Percentiles rank a stretch among this genome's conserved stretches.
Conservation (phyloP, 2,329 filamentous ascomycete species). For the Alternaria gaisen region DNA sequence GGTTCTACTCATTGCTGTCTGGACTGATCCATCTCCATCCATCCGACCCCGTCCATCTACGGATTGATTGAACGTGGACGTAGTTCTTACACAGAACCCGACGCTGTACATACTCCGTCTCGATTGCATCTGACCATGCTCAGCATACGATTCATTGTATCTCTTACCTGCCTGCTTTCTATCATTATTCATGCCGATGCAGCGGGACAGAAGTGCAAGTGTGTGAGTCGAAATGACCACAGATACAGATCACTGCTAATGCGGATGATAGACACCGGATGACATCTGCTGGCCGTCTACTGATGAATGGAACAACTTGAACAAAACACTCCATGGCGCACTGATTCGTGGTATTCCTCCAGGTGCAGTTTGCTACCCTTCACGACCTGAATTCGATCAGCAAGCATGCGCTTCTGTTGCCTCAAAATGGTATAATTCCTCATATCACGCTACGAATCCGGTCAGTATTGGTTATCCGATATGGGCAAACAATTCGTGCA, state of each 20-base stretch:
- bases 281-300: constrained; percentile 33
- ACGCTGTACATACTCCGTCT: neutral
- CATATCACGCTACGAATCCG: constrained; percentile 36
- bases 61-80: neutral
- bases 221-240: constrained; percentile 18
- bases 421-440: constrained; percentile 40
- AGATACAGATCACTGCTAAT: neutral
- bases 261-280: constrained; percentile 15
- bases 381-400: constrained; percentile 31
- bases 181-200: neutral
- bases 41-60: neutral
- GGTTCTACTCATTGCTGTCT: neutral
- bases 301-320: constrained; percentile 33
- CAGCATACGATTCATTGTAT: neutral
- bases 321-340: constrained; percentile 28
- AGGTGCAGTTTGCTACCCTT: constrained; percentile 39
- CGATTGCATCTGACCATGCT: neutral
- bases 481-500: constrained; percentile 43
- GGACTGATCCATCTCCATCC: neutral
- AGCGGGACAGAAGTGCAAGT: constrained; percentile 26
- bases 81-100: neutral
- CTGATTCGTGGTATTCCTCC: constrained; percentile 34
- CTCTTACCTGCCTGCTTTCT: neutral
- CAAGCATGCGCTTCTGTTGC: constrained; percentile 29
- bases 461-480: constrained; percentile 42